Conservation (phyloP, 2,329 filamentous ascomycete species). For the Niveomyces coronatus region DNA sequence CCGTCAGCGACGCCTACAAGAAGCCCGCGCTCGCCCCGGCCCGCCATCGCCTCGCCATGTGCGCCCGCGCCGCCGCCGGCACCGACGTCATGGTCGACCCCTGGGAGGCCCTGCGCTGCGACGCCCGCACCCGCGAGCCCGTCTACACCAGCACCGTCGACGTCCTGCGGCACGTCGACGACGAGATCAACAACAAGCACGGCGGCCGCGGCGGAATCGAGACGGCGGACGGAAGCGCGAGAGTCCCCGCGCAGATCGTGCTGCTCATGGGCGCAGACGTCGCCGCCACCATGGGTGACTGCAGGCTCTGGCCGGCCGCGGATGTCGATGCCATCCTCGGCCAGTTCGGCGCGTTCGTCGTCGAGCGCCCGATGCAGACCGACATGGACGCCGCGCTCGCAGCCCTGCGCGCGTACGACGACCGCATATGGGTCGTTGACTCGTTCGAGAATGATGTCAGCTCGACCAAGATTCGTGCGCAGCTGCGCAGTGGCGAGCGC, state of each 20-base stretch:
- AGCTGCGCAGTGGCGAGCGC: constrained; percentile 65
- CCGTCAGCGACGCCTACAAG: constrained; percentile 25
- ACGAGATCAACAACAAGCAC: constrained; percentile 76
- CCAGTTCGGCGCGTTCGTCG: constrained; percentile 66
- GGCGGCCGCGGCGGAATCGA: constrained; percentile 57
- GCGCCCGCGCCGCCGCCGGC: constrained; percentile 61
- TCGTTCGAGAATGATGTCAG: constrained; percentile 79
- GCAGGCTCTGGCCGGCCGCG: constrained; percentile 65
- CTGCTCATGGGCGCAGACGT: constrained; percentile 67
- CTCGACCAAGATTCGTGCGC: constrained; percentile 67
- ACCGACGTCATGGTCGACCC: constrained; percentile 74
- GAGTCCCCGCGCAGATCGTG: constrained; percentile 55
- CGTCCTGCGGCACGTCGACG: constrained; percentile 75
- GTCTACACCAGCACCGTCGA: constrained; percentile 77
- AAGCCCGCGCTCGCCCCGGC: constrained; percentile 32
- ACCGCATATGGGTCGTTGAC: constrained; percentile 74
- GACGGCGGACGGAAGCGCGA: constrained; percentile 50
- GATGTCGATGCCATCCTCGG: constrained; percentile 79
- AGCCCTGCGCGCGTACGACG: constrained; percentile 63
- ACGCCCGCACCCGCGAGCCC: constrained; percentile 41
- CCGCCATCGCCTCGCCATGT: constrained; percentile 51
- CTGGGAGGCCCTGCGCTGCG: constrained; percentile 52
- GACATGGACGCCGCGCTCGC: constrained; percentile 75
- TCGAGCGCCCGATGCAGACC: constrained; percentile 65
- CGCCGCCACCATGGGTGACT: constrained; percentile 57